Percentiles rank a stretch among this genome's conserved stretches.
These are phyloP conservation scores for Cystobasidium tubakii DNA, from an alignment of 768 basidiomycete species.

Conservation along the genomic window DNA sequence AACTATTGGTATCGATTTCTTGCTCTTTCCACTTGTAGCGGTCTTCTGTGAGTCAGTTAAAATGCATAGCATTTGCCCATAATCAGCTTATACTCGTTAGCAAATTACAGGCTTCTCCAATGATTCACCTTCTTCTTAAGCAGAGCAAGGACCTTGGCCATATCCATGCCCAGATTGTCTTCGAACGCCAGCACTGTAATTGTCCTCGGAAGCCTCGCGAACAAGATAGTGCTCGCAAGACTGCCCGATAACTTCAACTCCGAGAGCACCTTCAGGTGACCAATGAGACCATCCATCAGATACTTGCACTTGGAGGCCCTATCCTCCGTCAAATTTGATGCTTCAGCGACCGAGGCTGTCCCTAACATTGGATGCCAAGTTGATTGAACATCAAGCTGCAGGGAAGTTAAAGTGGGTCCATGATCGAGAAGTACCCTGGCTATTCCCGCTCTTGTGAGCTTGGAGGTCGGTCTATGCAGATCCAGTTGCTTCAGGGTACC, in stretches of 20 bases:
- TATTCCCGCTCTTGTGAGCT: constrained; percentile 6
- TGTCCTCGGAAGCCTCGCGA: constrained; percentile 20
- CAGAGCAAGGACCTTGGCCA: background rate
- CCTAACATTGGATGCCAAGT: constrained; percentile 10
- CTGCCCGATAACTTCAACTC: constrained; percentile 30
- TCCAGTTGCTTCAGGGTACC: constrained; percentile 13
- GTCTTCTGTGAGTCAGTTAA: background rate
- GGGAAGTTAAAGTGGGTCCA: background rate
- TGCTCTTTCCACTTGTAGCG: background rate
- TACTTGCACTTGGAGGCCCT: constrained; percentile 1
- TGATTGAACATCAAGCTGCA: background rate
- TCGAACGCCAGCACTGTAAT: constrained; percentile 23
- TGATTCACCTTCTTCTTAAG: constrained; percentile 34
- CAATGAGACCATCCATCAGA: constrained; percentile 27
- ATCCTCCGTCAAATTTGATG: background rate
- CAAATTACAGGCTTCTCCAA: background rate
- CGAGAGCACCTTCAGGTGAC: constrained; percentile 10
- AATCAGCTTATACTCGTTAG: background rate
- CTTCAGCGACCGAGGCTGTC: background rate
- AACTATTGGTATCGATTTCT: constrained; percentile 1
- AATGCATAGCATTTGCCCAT: too few relatives aligned
- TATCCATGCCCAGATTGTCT: constrained; percentile 23
- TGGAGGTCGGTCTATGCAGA: constrained; percentile 8
- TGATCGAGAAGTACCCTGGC: background rate
- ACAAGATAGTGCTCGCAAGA: constrained; percentile 10